phyloP scores from a whole-genome alignment of 129 eudicot genomes.

The Arctium minus region DNA sequence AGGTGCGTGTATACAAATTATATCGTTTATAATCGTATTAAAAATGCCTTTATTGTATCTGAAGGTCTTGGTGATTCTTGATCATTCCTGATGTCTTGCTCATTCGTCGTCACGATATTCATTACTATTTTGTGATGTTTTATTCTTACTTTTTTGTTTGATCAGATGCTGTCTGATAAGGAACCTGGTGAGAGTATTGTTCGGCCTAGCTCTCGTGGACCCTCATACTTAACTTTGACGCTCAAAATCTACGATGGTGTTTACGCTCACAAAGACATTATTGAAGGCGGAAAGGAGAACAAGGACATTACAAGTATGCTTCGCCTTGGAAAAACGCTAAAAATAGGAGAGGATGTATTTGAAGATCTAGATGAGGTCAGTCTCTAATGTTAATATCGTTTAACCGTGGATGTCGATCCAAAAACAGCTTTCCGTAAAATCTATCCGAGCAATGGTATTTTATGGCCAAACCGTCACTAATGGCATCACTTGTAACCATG shows the following conservation, averaged over 20 bases:
- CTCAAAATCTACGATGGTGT: constrained; percentile 80
- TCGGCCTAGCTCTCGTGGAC: constrained; percentile 98
- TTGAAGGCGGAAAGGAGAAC: constrained; percentile 93
- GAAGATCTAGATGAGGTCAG: constrained; percentile 97
- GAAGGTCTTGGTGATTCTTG: too few species aligned
- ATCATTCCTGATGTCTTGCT: too few species aligned
- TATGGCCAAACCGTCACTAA: background rate
- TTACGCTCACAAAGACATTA: constrained; percentile 85
- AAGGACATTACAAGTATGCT: constrained; percentile 86
- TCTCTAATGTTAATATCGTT: background rate
- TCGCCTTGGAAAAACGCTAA: constrained; percentile 78
- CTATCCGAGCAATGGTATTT: background rate
- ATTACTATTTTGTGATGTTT: background rate
- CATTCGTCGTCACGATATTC: too few species aligned
- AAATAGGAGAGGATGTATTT: constrained; percentile 85
- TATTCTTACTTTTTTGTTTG: background rate
- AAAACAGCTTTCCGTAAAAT: background rate
- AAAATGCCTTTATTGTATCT: background rate
- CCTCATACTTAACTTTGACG: constrained; percentile 74
- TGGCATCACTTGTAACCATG: background rate
- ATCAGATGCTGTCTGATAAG: constrained; percentile 71
- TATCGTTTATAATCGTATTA: background rate
- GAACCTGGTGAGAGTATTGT: constrained; percentile 93
- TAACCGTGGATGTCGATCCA: background rate
- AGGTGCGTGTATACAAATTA: constrained; percentile 38